A percentile compares a stretch with the other conserved stretches of the same genome.
phyloP scores from a whole-genome alignment of 179 eudicot genomes.

The Beta macrorhiza region DNA sequence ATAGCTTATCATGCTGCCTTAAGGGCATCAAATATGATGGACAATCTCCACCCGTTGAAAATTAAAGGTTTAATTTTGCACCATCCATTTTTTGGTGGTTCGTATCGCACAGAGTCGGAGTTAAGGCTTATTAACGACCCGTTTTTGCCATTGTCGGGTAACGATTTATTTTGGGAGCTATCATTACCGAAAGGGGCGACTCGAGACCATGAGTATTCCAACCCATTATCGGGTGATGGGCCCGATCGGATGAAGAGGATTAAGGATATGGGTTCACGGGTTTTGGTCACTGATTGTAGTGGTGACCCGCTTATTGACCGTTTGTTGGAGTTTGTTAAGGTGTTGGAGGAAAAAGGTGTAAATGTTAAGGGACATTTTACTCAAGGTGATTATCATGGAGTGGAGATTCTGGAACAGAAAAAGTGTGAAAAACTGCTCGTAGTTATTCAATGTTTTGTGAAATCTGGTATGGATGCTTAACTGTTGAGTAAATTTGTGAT shows the following conservation, averaged over 20 bases:
- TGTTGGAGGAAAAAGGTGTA: slow-evolving; percentile 36
- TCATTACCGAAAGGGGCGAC: slow-evolving; percentile 41
- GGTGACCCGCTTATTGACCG: slow-evolving; percentile 52
- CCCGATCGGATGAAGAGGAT: slow-evolving; percentile 23
- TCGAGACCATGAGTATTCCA: slow-evolving; percentile 46
- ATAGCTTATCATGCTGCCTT: slow-evolving; percentile 40
- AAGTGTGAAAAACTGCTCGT: slow-evolving; percentile 23
- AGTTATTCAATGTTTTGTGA: slow-evolving; percentile 22
- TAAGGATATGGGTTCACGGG: slow-evolving; percentile 32
- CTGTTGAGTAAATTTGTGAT: neutral
- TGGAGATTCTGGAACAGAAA: slow-evolving; percentile 33
- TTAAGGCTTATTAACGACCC: slow-evolving; percentile 28
- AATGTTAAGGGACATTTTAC: slow-evolving; percentile 30
- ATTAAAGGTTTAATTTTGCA: slow-evolving; percentile 42
- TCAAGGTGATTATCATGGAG: slow-evolving; percentile 45
- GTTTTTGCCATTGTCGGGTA: slow-evolving; percentile 32
- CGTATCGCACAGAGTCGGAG: slow-evolving; percentile 39
- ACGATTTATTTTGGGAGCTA: slow-evolving; percentile 48
- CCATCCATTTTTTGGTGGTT: slow-evolving; percentile 53
- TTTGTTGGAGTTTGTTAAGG: slow-evolving; percentile 32
- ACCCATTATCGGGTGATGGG: slow-evolving; percentile 31
- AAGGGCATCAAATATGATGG: slow-evolving; percentile 5
- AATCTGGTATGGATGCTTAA: slow-evolving; percentile 7
- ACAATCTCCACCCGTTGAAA: slow-evolving; percentile 34
- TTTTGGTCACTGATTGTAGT: slow-evolving; percentile 42